A percentile compares a stretch with the other conserved stretches of the same genome.
These are phyloP conservation scores for Leccinum obscurum DNA, from an alignment of 768 basidiomycete genomes.

Conservation along the genomic window DNA sequence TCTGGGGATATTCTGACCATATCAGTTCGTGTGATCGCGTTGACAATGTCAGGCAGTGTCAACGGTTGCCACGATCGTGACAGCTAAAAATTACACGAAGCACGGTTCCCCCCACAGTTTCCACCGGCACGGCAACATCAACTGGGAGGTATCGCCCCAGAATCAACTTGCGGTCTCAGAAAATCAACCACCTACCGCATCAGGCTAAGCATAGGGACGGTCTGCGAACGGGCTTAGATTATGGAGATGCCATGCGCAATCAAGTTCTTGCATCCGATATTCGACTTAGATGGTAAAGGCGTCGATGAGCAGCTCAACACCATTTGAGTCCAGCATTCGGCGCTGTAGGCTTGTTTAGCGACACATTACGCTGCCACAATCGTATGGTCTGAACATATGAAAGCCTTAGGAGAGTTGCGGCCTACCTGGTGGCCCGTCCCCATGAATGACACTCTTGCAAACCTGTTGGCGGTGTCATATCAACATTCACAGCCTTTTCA, in stretches of 20 bases:
- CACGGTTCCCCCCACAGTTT: neutral
- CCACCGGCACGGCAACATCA: neutral
- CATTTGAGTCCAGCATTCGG: neutral
- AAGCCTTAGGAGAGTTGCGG: neutral
- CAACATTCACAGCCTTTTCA: constrained; percentile 29
- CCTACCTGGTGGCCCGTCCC: constrained; percentile 29
- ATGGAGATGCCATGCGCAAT: neutral
- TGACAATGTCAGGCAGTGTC: neutral
- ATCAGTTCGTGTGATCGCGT: neutral
- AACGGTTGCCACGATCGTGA: neutral
- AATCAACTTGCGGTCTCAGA: neutral
- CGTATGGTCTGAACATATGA: neutral
- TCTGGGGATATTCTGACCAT: neutral
- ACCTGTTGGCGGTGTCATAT: constrained; percentile 33
- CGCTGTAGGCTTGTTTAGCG: neutral
- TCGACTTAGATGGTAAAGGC: neutral
- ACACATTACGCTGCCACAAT: neutral
- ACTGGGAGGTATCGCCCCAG: neutral
- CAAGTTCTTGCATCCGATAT: neutral
- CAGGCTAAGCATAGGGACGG: neutral
- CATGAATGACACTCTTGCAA: constrained; percentile 27
- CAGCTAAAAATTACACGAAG: neutral
- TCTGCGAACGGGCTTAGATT: neutral
- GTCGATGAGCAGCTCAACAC: neutral
- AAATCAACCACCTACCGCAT: neutral